These are phyloP conservation scores for Daldinia concentrica DNA, from an alignment of 495 filamentous ascomycete genomes.

Conservation along the genomic window DNA sequence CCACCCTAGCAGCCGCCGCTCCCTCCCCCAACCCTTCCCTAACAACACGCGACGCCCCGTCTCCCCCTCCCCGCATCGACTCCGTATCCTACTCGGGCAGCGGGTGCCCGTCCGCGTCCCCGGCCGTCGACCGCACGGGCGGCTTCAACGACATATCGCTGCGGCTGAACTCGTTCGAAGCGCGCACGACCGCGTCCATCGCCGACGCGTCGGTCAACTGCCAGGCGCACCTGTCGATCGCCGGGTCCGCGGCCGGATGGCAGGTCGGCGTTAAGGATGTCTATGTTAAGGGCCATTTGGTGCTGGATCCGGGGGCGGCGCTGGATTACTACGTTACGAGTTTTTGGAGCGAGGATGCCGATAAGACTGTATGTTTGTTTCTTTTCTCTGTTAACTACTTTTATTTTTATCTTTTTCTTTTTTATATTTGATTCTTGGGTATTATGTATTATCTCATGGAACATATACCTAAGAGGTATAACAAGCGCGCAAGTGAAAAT, in stretches of 20 bases:
- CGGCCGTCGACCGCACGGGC: constrained; percentile 46
- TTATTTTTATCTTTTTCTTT: neutral
- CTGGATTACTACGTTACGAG: constrained; percentile 52
- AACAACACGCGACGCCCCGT: constrained; percentile 31
- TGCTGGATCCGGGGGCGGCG: constrained; percentile 46
- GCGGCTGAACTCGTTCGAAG: constrained; percentile 48
- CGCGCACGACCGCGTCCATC: constrained; percentile 35
- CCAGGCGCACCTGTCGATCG: constrained; percentile 51
- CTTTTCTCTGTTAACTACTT: too few species aligned
- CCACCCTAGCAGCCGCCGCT: constrained; percentile 43
- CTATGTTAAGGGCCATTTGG: constrained; percentile 47
- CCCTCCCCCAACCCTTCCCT: constrained; percentile 24
- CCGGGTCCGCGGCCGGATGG: constrained; percentile 52
- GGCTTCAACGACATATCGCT: constrained; percentile 50
- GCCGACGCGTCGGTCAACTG: constrained; percentile 50
- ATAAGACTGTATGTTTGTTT: constrained; percentile 44
- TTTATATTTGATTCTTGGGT: neutral
- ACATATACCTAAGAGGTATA: too few species aligned
- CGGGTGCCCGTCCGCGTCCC: constrained; percentile 49
- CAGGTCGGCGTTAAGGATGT: constrained; percentile 52
- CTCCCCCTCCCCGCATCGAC: constrained; percentile 43
- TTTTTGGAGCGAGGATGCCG: constrained; percentile 54
- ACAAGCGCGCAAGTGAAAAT: too few species aligned
- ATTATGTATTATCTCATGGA: too few species aligned
- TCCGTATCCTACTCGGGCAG: constrained; percentile 52